A percentile compares a stretch with the other conserved stretches of the same genome.
phyloP scores from a whole-genome alignment of 306 rosid genomes.

The Rosa rugosa region DNA sequence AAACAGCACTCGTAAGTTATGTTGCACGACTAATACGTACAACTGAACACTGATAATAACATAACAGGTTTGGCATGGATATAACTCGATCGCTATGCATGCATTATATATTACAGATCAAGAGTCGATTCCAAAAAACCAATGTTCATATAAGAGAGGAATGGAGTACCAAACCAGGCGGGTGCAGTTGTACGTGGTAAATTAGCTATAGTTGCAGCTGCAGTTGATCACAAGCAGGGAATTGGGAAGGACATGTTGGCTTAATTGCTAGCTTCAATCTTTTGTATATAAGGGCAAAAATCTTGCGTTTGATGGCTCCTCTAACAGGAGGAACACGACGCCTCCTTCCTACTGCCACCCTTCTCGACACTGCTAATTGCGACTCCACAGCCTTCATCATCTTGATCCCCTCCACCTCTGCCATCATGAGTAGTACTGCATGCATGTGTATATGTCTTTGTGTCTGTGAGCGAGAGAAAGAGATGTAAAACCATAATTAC shows the following conservation, averaged over 20 bases:
- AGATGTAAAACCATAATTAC: no score
- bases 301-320: slow-evolving; percentile 48
- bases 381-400: slow-evolving; percentile 11
- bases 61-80: no score
- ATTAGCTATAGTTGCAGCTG: not conserved
- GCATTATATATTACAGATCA: not conserved
- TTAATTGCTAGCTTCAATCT: slow-evolving; percentile 30
- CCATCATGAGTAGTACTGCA: not conserved
- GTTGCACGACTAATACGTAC: no score
- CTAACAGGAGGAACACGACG: slow-evolving; percentile 25
- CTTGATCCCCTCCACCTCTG: slow-evolving; percentile 23
- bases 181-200: not conserved
- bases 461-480: not conserved
- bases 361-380: not conserved
- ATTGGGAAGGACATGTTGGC: slow-evolving; percentile 16
- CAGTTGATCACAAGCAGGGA: not conserved
- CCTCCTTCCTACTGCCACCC: not conserved
- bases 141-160: not conserved
- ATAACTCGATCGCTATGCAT: not conserved
- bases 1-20: no score
- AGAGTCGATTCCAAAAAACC: not conserved
- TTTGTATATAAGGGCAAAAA: slow-evolving; percentile 28
- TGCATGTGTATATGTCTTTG: not conserved
- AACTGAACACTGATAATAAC: no score
- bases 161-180: not conserved